Evolutionary conservation across 345 rosid genomes (phyloP).

Genomic region (Capsella bursapastoris): DNA sequence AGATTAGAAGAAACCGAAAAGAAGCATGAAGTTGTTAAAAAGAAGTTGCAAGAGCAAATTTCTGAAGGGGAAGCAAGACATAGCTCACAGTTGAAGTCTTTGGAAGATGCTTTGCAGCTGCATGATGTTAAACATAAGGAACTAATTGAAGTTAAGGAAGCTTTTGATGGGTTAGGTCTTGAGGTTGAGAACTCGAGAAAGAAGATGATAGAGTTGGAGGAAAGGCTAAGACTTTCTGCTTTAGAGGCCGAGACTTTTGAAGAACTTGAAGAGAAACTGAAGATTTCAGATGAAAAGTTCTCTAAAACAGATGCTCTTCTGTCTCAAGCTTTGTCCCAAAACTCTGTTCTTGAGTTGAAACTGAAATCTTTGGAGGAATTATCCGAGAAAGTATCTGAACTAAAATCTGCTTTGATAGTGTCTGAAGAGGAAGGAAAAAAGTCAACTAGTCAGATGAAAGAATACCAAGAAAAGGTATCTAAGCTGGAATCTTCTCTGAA

Average conservation of each 20-base stretch:
- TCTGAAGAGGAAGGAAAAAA: constrained; percentile 56
- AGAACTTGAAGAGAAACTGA: constrained; percentile 58
- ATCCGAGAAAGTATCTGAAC: constrained; percentile 55
- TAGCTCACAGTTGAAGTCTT: constrained; percentile 48
- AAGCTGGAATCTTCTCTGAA: constrained; percentile 61
- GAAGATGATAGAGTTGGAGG: background rate
- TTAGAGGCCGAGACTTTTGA: background rate
- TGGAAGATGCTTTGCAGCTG: constrained; percentile 61
- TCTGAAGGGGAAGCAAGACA: constrained; percentile 62
- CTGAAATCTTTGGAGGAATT: constrained; percentile 40
- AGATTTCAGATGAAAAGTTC: constrained; percentile 57
- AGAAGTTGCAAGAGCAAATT: constrained; percentile 62
- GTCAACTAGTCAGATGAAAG: constrained; percentile 47
- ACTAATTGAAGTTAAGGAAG: constrained; percentile 62
- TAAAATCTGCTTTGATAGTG: constrained; percentile 51
- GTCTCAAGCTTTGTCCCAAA: constrained; percentile 59
- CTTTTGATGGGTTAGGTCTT: constrained; percentile 24
- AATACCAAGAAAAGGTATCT: constrained; percentile 54
- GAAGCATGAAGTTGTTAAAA: constrained; percentile 53
- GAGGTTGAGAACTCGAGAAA: background rate
- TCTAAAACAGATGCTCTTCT: constrained; percentile 64
- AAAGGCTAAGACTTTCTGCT: background rate
- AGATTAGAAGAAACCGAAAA: constrained; percentile 56
- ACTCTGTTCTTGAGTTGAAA: constrained; percentile 71
- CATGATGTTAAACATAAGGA: constrained; percentile 70